phyloP scores from a whole-genome alignment of 306 rosid genomes.

The Castanea crenata region DNA sequence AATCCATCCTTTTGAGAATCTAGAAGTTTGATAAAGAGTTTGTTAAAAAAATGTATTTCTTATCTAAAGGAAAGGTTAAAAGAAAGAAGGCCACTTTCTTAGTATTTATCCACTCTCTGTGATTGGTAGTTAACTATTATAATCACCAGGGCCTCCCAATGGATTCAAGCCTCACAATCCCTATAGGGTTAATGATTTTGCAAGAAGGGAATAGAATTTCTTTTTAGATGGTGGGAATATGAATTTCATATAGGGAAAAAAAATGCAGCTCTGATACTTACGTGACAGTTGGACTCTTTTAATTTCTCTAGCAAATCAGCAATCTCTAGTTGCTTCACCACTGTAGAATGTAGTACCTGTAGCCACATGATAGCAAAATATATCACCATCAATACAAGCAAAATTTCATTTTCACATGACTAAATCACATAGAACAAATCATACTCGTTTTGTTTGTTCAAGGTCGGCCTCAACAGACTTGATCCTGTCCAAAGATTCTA shows the following conservation, averaged over 20 bases:
- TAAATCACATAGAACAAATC: slow-evolving; percentile 20
- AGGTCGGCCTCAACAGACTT: slow-evolving; percentile 87
- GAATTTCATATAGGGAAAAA: too few species aligned
- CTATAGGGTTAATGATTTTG: neutral
- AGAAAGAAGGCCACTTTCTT: too few species aligned
- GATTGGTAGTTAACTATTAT: neutral
- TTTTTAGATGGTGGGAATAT: too few species aligned
- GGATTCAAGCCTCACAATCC: neutral
- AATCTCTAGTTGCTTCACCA: slow-evolving; percentile 78
- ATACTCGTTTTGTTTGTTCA: slow-evolving; percentile 88
- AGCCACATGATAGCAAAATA: slow-evolving; percentile 5
- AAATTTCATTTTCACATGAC: slow-evolving; percentile 3
- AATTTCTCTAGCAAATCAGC: slow-evolving; percentile 60
- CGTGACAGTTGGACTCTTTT: slow-evolving; percentile 54
- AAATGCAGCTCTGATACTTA: slow-evolving; percentile 37
- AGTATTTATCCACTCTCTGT: too few species aligned
- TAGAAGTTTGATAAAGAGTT: too few species aligned
- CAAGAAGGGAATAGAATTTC: neutral
- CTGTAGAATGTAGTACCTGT: slow-evolving; percentile 76
- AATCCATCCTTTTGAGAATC: too few species aligned
- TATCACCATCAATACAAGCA: slow-evolving; percentile 9
- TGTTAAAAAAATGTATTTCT: too few species aligned
- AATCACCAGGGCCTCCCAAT: neutral
- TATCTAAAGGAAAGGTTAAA: too few species aligned
- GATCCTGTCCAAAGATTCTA: slow-evolving; percentile 85